These are phyloP conservation scores for Metschnikowia santaceciliae DNA, from an alignment of 805 yeast genomes.

Conservation along the genomic window DNA sequence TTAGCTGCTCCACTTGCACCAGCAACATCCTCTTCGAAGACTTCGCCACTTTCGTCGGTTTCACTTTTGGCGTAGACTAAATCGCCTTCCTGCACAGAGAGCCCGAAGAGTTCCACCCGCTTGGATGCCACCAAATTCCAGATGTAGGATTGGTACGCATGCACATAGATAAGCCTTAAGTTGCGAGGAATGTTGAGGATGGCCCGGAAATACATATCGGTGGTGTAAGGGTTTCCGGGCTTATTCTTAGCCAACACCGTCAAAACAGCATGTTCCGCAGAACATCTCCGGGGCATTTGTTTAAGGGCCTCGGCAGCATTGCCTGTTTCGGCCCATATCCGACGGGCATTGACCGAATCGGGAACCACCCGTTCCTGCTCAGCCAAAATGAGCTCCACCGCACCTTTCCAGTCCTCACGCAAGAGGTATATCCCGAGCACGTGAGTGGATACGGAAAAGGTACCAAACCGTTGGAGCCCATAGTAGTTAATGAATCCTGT, in stretches of 20 bases:
- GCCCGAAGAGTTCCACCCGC: constrained; percentile 69
- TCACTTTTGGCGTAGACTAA: constrained; percentile 45
- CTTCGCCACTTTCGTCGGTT: constrained; percentile 41
- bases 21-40: constrained; percentile 69
- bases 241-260: constrained; percentile 52
- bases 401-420: constrained; percentile 71
- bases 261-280: constrained; percentile 78
- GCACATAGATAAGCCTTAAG: constrained; percentile 90
- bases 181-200: constrained; percentile 89
- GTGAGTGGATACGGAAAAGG: constrained; percentile 91
- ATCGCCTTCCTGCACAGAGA: constrained; percentile 74
- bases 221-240: constrained; percentile 40
- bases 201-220: constrained; percentile 67
- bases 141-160: constrained; percentile 93
- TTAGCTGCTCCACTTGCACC: constrained; percentile 47
- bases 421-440: constrained; percentile 71
- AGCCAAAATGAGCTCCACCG: constrained; percentile 71
- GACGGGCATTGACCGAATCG: constrained; percentile 78
- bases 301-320: constrained; percentile 64
- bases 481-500: constrained; percentile 89
- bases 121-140: constrained; percentile 88
- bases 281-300: constrained; percentile 82
- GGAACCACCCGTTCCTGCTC: constrained; percentile 85
- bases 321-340: constrained; percentile 69
- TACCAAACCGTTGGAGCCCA: constrained; percentile 99